Conservation (phyloP, 1,284 basidiomycete genomes). For the Agaricales sp. region DNA sequence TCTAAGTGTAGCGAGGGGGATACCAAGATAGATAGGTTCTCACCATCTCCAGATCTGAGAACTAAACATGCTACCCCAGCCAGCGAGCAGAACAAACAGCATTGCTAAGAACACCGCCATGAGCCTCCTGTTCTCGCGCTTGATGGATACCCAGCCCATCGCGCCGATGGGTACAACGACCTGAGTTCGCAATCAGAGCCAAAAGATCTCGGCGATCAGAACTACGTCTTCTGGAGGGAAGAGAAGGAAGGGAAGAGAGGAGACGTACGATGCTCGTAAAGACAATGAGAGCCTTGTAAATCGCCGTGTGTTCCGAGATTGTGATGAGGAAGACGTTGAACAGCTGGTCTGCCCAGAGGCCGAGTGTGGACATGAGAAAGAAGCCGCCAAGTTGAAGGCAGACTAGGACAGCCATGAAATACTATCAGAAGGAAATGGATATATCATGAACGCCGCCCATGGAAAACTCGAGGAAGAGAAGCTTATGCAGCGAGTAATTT, state of each 20-base stretch:
- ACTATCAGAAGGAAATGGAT: constrained; percentile 19
- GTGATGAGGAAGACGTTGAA: constrained; percentile 30
- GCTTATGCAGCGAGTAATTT: no score
- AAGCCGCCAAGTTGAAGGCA: constrained; percentile 47
- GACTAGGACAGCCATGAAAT: constrained; percentile 45
- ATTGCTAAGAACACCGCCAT: constrained; percentile 34
- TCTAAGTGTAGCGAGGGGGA: constrained; percentile 1
- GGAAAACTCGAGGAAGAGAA: no score
- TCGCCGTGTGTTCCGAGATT: constrained; percentile 28
- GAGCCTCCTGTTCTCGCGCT: constrained; percentile 29
- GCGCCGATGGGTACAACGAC: constrained; percentile 27
- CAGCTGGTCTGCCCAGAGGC: constrained; percentile 47
- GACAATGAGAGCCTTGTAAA: constrained; percentile 37
- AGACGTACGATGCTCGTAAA: constrained; percentile 30
- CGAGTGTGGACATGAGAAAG: constrained; percentile 36
- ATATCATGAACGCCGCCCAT: not conserved
- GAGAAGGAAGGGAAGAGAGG: not conserved
- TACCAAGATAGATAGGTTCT: constrained; percentile 8
- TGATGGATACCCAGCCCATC: constrained; percentile 46
- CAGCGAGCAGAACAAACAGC: constrained; percentile 25
- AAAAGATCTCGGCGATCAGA: not conserved
- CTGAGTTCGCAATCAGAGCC: no score
- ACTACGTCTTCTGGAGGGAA: no score
- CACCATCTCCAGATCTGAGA: constrained; percentile 41
- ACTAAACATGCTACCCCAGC: constrained; percentile 43